phyloP scores from a whole-genome alignment of 306 rosid species.

The Prunus mume region DNA sequence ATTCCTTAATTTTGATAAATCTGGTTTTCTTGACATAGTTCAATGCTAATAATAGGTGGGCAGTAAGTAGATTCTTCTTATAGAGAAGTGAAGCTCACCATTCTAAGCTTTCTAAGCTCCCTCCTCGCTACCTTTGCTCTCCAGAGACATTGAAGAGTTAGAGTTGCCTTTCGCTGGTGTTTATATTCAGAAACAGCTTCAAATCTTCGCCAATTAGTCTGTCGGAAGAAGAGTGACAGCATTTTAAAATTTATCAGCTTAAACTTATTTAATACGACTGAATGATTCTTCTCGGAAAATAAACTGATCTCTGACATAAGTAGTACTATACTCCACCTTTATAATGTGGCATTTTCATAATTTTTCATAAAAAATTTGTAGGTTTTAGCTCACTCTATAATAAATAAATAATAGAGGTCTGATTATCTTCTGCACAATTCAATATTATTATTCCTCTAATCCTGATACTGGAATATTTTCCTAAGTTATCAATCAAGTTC shows the following conservation, averaged over 20 bases:
- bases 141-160: constrained; percentile 80
- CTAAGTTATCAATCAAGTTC: background rate
- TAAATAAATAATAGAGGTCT: background rate
- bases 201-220: constrained; percentile 80
- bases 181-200: constrained; percentile 58
- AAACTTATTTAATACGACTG: background rate
- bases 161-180: constrained; percentile 57
- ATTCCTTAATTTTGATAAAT: constrained; percentile 18
- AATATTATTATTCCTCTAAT: background rate
- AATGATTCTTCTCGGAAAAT: background rate
- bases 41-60: background rate
- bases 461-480: background rate
- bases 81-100: constrained; percentile 39
- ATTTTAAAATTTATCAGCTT: background rate
- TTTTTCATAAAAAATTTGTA: no score
- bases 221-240: constrained; percentile 21
- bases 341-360: no score
- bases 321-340: background rate
- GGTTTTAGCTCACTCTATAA: no score
- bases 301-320: background rate
- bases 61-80: constrained; percentile 1
- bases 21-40: constrained; percentile 6
- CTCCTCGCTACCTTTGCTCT: constrained; percentile 73
- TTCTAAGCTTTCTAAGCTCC: constrained; percentile 71
- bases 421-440: background rate